phyloP scores from a whole-genome alignment of 805 yeast genomes.

The Candida verbasci region DNA sequence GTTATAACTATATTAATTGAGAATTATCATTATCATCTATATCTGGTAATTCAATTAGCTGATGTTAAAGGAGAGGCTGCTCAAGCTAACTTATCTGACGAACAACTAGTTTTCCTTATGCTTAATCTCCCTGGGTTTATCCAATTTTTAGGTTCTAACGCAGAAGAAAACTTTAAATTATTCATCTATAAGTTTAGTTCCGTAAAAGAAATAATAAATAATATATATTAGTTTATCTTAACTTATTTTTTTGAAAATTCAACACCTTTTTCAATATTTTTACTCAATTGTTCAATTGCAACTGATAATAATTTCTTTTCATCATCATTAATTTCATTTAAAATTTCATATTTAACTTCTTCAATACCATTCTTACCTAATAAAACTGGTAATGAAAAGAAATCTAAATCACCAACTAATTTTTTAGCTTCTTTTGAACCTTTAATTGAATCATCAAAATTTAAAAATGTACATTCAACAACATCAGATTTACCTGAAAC shows the following conservation, averaged over 20 bases:
- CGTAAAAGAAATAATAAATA: slow-evolving; percentile 4
- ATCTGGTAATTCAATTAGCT: neutral
- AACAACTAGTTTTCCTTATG: slow-evolving; percentile 3
- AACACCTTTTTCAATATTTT: slow-evolving; percentile 58
- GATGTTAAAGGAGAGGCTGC: no score
- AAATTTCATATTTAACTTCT: slow-evolving; percentile 50
- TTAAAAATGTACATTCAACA: slow-evolving; percentile 49
- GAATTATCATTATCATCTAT: slow-evolving; percentile 1
- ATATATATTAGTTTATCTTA: slow-evolving; percentile 1
- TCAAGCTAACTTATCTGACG: slow-evolving; percentile 1
- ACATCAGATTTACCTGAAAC: slow-evolving; percentile 30
- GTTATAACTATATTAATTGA: neutral
- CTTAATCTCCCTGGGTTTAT: slow-evolving; percentile 6
- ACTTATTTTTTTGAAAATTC: slow-evolving; percentile 32
- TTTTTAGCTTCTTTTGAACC: slow-evolving; percentile 52
- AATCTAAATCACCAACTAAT: slow-evolving; percentile 41
- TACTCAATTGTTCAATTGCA: slow-evolving; percentile 50
- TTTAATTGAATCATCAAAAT: slow-evolving; percentile 43
- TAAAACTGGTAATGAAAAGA: slow-evolving; percentile 61
- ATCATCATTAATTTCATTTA: slow-evolving; percentile 43
- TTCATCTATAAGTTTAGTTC: slow-evolving; percentile 1
- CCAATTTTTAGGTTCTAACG: neutral
- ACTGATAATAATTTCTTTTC: slow-evolving; percentile 54
- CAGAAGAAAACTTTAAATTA: neutral
- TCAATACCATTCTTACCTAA: slow-evolving; percentile 53